phyloP scores from a whole-genome alignment of 495 filamentous ascomycete species.

The Jackrogersella minutella region DNA sequence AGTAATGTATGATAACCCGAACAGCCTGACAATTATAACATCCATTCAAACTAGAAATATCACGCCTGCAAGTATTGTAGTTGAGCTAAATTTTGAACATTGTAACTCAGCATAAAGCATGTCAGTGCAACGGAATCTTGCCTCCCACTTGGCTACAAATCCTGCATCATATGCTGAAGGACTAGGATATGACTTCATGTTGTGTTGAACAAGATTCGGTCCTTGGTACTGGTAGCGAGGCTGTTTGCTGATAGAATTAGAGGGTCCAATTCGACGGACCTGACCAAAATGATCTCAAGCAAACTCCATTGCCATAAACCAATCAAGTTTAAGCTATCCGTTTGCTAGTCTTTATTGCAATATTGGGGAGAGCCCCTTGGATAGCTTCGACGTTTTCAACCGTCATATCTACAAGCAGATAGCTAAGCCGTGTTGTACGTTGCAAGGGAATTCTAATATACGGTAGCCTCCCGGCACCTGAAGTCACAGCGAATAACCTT shows the following conservation, averaged over 20 bases:
- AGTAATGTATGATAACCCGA: too few relatives aligned
- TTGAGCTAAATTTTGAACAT: constrained; percentile 1
- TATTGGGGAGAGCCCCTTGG: background rate
- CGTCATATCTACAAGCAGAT: constrained; percentile 19
- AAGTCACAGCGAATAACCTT: constrained; percentile 31
- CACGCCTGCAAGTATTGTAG: background rate
- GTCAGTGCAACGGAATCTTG: constrained; percentile 19
- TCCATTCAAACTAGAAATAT: background rate
- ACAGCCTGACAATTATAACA: background rate
- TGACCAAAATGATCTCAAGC: constrained; percentile 1
- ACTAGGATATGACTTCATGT: constrained; percentile 9
- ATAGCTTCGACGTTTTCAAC: constrained; percentile 14
- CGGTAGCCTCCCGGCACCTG: background rate
- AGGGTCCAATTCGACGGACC: background rate
- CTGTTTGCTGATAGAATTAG: constrained; percentile 12
- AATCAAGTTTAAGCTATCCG: background rate
- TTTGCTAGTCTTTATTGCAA: constrained; percentile 14
- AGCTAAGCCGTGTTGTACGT: constrained; percentile 14
- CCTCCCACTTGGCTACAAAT: constrained; percentile 17
- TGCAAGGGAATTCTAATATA: constrained; percentile 5
- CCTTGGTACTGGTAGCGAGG: constrained; percentile 9
- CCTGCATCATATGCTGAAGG: constrained; percentile 9
- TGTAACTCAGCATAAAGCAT: constrained; percentile 16
- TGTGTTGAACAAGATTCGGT: constrained; percentile 35
- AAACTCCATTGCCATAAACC: background rate